Evolutionary conservation across 495 filamentous ascomycete species (phyloP).

Genomic region (Annulohypoxylon moriforme): DNA sequence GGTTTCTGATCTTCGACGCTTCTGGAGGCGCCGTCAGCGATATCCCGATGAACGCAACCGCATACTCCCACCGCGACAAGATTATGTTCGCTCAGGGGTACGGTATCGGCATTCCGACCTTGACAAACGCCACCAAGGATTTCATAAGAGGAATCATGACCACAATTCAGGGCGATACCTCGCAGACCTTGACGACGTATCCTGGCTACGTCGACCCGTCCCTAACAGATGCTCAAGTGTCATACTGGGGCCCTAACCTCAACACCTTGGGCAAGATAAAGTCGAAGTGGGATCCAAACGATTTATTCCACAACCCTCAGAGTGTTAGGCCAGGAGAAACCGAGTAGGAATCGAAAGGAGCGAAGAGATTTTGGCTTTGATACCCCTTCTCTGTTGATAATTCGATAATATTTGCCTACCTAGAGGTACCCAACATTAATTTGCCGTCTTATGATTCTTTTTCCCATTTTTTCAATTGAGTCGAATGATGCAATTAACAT

Average conservation of each 20-base stretch:
- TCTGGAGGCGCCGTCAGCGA: constrained; percentile 65
- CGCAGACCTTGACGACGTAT: constrained; percentile 65
- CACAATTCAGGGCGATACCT: constrained; percentile 47
- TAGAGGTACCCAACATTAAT: constrained; percentile 21
- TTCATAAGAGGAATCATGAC: constrained; percentile 65
- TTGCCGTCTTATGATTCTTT: neutral
- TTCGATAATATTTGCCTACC: constrained; percentile 21
- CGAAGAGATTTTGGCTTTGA: constrained; percentile 28
- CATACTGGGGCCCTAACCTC: constrained; percentile 69
- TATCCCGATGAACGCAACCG: constrained; percentile 57
- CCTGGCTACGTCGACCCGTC: constrained; percentile 78
- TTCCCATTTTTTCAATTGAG: neutral
- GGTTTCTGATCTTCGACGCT: constrained; percentile 68
- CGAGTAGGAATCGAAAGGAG: constrained; percentile 42
- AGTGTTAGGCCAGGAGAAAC: constrained; percentile 57
- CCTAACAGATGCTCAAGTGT: constrained; percentile 58
- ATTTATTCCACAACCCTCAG: constrained; percentile 74
- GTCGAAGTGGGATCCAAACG: constrained; percentile 62
- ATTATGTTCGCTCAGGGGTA: constrained; percentile 70
- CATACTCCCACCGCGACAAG: constrained; percentile 70
- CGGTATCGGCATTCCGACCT: constrained; percentile 59
- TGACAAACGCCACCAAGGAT: constrained; percentile 52
- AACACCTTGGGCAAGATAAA: constrained; percentile 64
- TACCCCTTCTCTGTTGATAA: constrained; percentile 39
- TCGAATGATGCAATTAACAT: neutral